Evolutionary conservation across 1,284 basidiomycete species (phyloP), one percentile per base, ranked within the genome.

Genomic region (Pisolithus thermaeus): DNA sequence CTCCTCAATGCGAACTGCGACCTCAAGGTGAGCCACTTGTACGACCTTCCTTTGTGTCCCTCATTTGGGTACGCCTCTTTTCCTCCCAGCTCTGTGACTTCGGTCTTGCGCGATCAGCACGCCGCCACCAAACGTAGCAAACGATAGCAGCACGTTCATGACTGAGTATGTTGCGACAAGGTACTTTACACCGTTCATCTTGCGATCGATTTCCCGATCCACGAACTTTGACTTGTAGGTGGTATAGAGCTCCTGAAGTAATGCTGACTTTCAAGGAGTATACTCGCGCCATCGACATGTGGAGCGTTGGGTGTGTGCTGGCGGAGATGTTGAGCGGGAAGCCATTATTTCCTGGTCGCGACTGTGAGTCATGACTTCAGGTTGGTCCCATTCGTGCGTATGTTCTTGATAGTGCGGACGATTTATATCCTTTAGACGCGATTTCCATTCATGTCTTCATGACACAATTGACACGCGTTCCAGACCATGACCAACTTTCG

Each of bases 201-300:
- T 27, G 6, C 3, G 12, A n/a, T 35, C 40, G 25, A 28, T 25
- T 47, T 50, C 32, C 12, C 32, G 14, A 50, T 35, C 58, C 46
- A 46, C 47, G 47, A 23, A 38, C 47, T 44, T 23, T 46, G 48
- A 55, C 44, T 49, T 43, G n/a, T 56, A 85, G 92, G 66, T 96
- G 92, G 93, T 96, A 96, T 65, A 84, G 92, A 27, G 93, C 92
- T 0, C 92, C 93, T 0, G 92, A 96, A 69, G 91, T 96, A 56
- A 96, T 96, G 93, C 78, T 96, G 39, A 94, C 92, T 0, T 95
- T 94, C 75, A 93, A 94, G 66, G 87, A 94, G 70, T 95, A 96
- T 66, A 93, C 90, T 1, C 85, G 87, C 46, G 91, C 92, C 0
- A 95, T 96, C 65, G 92, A 96, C 62, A 83, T 95, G 60, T 97